Base-by-base conservation (phyloP, 2,329 filamentous ascomycete genomes). In the Metarhizium guizhouense region DNA sequence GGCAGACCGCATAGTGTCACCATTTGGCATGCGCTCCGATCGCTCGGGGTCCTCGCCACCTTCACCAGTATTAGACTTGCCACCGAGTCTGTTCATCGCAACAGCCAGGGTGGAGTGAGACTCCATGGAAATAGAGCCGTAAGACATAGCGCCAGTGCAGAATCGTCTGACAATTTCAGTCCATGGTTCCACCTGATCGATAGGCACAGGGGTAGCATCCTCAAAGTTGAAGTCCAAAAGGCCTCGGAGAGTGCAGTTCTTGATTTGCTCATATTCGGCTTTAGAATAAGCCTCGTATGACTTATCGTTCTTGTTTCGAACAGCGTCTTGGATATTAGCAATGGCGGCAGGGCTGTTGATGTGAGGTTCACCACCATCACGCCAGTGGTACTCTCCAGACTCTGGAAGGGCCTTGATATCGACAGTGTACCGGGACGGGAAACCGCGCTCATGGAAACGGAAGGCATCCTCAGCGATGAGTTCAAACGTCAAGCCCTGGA, bases 101-200 rank as follows among this genome's bases (percentile, higher is more conserved):
- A 97, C 87, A 62, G 93, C 93, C 51, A 97, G 78, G 13, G 93
- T 96, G 18, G 93, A 96, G 76, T 97, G 93, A 54, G 93, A 93
- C 72, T 97, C 93, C 90, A 96, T 96, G 6, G 93, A 96, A 66
- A 97, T 97, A 45, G 93, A 96, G 51, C 93, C 93, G 68, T 97
- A 97, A 3, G 93, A 97, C 93, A 97, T 97, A 64, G 93, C 93
- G 69, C 93, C 93, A 43, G 93, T 96, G 65, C 93, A 94, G 77
- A 96, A 96, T 60, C 93, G 88, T 61, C 93, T 88, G 49, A 96
- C 93, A 64, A 97, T 96, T 66, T 96, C 92, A 3, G 93, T 96
- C 93, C 93, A 97, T 20, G 93, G 90, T 76, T 97, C 93, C 57
- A 97, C 93, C 72, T 96, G 92, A 63, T 96, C 93, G 62, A 97